Percentiles rank a stretch among this genome's conserved stretches.
Evolutionary conservation across 352 stramenopile species (phyloP).

Genomic region (Globisporangium paroecandrum): DNA sequence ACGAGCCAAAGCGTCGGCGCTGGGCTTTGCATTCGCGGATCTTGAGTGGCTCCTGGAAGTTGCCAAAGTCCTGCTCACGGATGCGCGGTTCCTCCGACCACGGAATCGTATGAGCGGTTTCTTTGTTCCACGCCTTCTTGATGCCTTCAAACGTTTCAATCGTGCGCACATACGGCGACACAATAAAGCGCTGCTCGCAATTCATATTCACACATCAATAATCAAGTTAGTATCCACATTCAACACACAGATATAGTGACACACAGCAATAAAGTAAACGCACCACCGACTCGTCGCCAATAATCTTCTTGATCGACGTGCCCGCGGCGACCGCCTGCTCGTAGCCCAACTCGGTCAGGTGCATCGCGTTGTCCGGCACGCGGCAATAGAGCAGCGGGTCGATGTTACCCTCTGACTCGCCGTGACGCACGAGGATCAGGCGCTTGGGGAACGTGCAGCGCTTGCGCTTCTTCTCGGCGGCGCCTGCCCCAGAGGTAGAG

Average conservation of each 20-base stretch:
- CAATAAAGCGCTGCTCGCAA: conserved; percentile 65
- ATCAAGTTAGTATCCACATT: not conserved
- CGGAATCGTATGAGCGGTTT: conserved; percentile 44
- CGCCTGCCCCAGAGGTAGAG: not conserved
- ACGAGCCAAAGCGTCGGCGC: conserved; percentile 74
- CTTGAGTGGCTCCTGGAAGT: conserved; percentile 82
- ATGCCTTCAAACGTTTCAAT: conserved; percentile 88
- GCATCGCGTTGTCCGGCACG: conserved; percentile 82
- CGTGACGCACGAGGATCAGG: conserved; percentile 83
- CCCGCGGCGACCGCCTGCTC: conserved; percentile 68
- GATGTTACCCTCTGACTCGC: conserved; percentile 84
- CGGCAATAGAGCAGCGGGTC: conserved; percentile 70
- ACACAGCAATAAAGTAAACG: conserved; percentile 12
- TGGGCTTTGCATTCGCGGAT: conserved; percentile 82
- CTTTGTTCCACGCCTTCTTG: conserved; percentile 57
- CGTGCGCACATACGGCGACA: conserved; percentile 81
- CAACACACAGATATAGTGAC: not conserved
- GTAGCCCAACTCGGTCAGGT: conserved; percentile 75
- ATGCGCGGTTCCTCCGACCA: conserved; percentile 86
- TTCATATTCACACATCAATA: conserved; percentile 7
- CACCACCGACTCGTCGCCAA: conserved; percentile 74
- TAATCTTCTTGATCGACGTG: conserved; percentile 69
- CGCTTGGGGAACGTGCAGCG: conserved; percentile 51
- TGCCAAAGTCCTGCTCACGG: conserved; percentile 89
- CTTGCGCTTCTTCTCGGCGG: conserved; percentile 19